Conservation (phyloP, 495 filamentous ascomycete genomes). For the Aspergillus olivimuriae region DNA sequence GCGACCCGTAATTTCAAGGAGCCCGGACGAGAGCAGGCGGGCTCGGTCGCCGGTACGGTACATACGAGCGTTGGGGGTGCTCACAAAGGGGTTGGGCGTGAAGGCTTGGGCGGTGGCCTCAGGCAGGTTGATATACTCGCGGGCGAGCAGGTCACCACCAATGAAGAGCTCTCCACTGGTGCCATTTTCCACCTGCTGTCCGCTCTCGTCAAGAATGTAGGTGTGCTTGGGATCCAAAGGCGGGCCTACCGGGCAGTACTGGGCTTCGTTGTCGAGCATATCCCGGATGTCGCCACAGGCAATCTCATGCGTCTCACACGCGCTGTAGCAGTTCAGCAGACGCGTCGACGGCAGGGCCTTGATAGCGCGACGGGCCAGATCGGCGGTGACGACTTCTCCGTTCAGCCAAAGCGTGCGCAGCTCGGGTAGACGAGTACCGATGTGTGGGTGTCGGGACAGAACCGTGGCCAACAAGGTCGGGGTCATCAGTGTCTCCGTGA, state of each 20-base stretch:
- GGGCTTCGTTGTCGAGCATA: conserved; percentile 46
- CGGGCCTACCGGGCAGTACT: conserved; percentile 56
- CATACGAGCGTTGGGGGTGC: conserved; percentile 43
- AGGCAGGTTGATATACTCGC: conserved; percentile 74
- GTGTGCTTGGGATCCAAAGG: conserved; percentile 51
- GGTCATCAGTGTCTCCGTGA: conserved; percentile 71
- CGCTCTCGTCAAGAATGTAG: conserved; percentile 54
- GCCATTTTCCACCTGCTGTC: conserved; percentile 52
- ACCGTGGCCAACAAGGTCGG: conserved; percentile 61
- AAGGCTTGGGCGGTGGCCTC: conserved; percentile 73
- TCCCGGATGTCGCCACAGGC: conserved; percentile 63
- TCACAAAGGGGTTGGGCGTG: conserved; percentile 51
- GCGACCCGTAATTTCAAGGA: conserved; percentile 76
- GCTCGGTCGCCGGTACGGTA: conserved; percentile 88
- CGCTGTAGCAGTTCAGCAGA: conserved; percentile 64
- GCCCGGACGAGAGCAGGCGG: conserved; percentile 57
- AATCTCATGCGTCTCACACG: conserved; percentile 68
- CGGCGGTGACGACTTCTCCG: conserved; percentile 64
- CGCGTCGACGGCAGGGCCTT: conserved; percentile 57
- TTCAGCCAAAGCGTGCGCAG: conserved; percentile 62
- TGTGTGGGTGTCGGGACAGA: conserved; percentile 51
- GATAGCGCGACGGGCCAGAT: conserved; percentile 54
- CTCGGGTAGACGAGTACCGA: conserved; percentile 49
- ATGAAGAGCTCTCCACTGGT: conserved; percentile 75
- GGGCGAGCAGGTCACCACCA: conserved; percentile 71